These are phyloP conservation scores for Calonectria crousiana DNA, from an alignment of 2,329 filamentous ascomycete species.

Conservation along the genomic window DNA sequence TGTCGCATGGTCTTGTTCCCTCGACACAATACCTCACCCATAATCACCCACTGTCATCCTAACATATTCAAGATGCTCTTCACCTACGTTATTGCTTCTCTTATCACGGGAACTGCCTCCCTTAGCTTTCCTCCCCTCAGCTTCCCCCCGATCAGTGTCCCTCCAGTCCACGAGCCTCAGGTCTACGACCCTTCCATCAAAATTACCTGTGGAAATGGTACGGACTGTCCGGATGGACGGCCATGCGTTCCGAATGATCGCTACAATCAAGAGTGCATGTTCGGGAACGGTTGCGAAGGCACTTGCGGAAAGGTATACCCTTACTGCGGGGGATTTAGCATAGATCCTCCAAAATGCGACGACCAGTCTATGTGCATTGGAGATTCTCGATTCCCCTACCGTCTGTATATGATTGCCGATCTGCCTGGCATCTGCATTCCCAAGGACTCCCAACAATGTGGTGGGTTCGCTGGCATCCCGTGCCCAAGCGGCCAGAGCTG, in stretches of 20 bases:
- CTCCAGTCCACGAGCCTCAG: neutral
- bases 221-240: neutral
- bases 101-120: neutral
- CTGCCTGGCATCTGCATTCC: neutral
- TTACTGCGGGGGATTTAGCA: neutral
- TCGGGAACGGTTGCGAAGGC: neutral
- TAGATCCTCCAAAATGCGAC: neutral
- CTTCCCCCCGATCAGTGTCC: neutral
- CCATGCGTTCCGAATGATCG: neutral
- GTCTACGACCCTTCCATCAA: neutral
- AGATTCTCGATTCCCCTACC: neutral
- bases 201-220: neutral
- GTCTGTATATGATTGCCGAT: neutral
- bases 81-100: neutral
- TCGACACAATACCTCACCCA: neutral
- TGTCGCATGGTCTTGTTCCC: no score
- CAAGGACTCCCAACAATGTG: neutral
- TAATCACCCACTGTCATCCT: neutral
- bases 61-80: neutral
- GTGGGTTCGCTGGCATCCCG: neutral
- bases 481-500: neutral
- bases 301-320: neutral
- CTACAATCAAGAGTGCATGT: neutral
- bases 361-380: neutral
- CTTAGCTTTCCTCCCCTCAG: neutral